Evolutionary conservation across 148 eudicot genomes (phyloP).

Genomic region (Camellia granthamiana): DNA sequence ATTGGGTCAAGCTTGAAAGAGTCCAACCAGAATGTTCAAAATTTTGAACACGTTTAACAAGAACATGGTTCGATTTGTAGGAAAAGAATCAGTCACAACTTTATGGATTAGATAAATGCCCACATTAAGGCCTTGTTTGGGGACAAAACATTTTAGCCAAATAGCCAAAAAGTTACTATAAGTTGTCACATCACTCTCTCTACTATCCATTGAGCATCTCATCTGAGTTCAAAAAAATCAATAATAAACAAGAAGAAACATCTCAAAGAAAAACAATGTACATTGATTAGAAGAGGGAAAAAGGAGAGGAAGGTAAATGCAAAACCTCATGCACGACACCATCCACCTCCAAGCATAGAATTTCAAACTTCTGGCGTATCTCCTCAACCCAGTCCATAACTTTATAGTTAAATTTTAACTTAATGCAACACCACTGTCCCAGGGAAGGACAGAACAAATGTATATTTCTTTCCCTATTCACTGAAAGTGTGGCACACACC

Average conservation of each 20-base stretch:
- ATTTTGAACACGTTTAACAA: too few species aligned
- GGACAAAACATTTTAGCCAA: too few species aligned
- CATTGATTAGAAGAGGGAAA: background rate
- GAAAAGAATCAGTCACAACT: too few species aligned
- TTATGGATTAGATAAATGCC: too few species aligned
- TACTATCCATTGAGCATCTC: background rate
- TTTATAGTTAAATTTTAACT: background rate
- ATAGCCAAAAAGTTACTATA: too few species aligned
- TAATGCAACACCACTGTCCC: background rate
- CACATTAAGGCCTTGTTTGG: too few species aligned
- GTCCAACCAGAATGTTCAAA: too few species aligned
- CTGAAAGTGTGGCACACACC: background rate
- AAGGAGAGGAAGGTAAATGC: background rate
- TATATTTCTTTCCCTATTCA: background rate
- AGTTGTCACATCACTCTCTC: too few species aligned
- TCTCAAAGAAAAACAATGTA: background rate
- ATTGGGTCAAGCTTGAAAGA: too few species aligned
- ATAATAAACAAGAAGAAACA: background rate
- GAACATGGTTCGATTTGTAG: too few species aligned
- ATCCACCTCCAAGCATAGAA: background rate
- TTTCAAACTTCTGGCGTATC: conserved; percentile 10
- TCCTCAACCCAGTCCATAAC: conserved; percentile 1
- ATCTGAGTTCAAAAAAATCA: background rate
- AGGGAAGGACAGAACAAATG: background rate
- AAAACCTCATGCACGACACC: conserved; percentile 5